Evolutionary conservation across 352 stramenopile species (phyloP).

Genomic region (Nothophytophthora sp.): DNA sequence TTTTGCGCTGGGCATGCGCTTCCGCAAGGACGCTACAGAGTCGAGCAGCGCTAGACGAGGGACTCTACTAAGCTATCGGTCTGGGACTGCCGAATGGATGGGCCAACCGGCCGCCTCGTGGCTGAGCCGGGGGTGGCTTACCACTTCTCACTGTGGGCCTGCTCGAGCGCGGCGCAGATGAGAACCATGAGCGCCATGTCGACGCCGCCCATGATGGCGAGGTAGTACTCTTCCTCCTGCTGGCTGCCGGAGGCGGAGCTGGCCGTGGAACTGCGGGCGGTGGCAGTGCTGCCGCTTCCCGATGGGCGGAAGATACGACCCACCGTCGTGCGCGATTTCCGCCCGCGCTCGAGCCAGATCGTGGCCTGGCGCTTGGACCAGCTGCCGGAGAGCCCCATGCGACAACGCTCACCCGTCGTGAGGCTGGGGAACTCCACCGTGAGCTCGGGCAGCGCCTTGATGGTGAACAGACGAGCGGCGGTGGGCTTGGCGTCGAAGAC

Average conservation of each 20-base stretch:
- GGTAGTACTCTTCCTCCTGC: slow-evolving; percentile 32
- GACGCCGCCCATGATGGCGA: slow-evolving; percentile 33
- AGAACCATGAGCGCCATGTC: slow-evolving; percentile 49
- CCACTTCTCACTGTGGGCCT: slow-evolving; percentile 26
- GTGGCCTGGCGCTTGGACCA: slow-evolving; percentile 31
- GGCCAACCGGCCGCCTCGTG: too few species aligned
- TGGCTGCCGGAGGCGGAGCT: slow-evolving; percentile 20
- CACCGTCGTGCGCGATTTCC: slow-evolving; percentile 25
- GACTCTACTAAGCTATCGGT: slow-evolving; percentile 20
- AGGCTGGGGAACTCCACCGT: slow-evolving; percentile 28
- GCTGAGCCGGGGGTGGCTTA: slow-evolving; percentile 6
- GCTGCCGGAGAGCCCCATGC: slow-evolving; percentile 28
- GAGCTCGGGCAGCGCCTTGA: slow-evolving; percentile 36
- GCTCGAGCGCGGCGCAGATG: slow-evolving; percentile 43
- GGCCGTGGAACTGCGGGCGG: slow-evolving; percentile 13
- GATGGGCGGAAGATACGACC: slow-evolving; percentile 30
- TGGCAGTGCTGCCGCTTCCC: slow-evolving; percentile 21
- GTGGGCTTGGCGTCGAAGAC: slow-evolving; percentile 32
- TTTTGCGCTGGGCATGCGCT: too few species aligned
- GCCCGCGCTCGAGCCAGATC: slow-evolving; percentile 37
- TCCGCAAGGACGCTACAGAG: too few species aligned
- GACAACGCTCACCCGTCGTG: slow-evolving; percentile 28
- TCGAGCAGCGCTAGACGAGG: too few species aligned
- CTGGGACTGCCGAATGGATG: too few species aligned
- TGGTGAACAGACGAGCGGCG: slow-evolving; percentile 32